Evolutionary conservation across 306 rosid genomes (phyloP), one percentile per base, ranked within the genome.

Genomic region (Castanospermum australe): DNA sequence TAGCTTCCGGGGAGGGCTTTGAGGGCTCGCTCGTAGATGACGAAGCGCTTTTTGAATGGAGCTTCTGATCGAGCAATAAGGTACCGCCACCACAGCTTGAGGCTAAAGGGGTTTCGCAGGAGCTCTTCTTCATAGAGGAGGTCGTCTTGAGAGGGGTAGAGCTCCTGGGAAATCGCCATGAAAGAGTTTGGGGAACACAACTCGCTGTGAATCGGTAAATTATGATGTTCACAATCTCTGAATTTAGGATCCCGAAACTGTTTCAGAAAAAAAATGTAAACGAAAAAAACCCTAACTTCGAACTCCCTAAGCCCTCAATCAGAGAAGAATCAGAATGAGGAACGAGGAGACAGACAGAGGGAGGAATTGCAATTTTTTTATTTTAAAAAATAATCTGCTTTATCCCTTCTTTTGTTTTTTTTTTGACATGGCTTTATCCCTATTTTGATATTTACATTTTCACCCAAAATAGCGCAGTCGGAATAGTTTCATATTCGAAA

Each of bases 51-150:
- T 22, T 73, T 81, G 86, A 95, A 91, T 0, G 98, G 91, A 0
- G 99, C 77, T 1, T 89, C 96, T 1, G 98, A 60, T 8, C 92
- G 91, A 0, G 99, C 98, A 0, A 92, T 73, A 0, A 95, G 94
- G 83, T 95, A 95, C 0, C 99, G 90, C 97, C 99, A 95, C 99
- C 99, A 95, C 51, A 92, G 80, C 79, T 92, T 92, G 39, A 95
- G 93, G 67, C 90, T 86, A 73, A 91, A 95, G 0, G 97, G 97
- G 72, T 92, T 95, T 3, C 99, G 95, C 10, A 95, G 93, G 0
- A 95, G 62, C 79, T 95, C 99, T 77, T 95, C 99, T 74, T 95
- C 99, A 77, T 95, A 95, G 12, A 88, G 88, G 0, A 95, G 90
- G 77, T 95, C 99, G 20, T 95, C 97, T 67, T 91, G 90, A 0